Percentiles rank a stretch among this genome's conserved stretches.
Conservation (phyloP, 805 yeast species). For the Kodamaea nitidulidarum region DNA sequence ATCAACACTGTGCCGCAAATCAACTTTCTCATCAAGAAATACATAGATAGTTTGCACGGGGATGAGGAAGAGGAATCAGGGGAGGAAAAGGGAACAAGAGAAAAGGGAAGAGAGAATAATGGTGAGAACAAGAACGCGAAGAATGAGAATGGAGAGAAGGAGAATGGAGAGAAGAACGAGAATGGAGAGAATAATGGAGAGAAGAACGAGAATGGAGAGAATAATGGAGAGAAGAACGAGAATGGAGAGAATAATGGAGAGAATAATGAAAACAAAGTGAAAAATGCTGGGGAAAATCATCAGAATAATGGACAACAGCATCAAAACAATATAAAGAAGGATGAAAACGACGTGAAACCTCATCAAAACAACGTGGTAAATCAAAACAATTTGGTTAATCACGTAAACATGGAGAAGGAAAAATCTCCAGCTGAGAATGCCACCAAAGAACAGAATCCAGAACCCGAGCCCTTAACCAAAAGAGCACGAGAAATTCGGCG, state of each 20-base stretch:
- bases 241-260: neutral
- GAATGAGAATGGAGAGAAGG: slow-evolving; percentile 1
- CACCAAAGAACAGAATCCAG: too few species aligned
- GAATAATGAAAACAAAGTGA: neutral
- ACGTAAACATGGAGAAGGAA: too few species aligned
- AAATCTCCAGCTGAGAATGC: too few species aligned
- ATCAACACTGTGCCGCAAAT: slow-evolving; percentile 68
- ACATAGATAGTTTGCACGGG: slow-evolving; percentile 25
- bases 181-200: slow-evolving; percentile 1
- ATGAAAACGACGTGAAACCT: too few species aligned
- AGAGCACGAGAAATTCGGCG: slow-evolving; percentile 24
- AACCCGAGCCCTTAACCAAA: slow-evolving; percentile 4
- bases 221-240: neutral
- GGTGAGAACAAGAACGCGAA: slow-evolving; percentile 4
- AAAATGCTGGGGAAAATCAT: too few species aligned
- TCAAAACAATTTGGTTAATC: too few species aligned
- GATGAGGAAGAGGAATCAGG: neutral
- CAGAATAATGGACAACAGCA: too few species aligned
- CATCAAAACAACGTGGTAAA: too few species aligned
- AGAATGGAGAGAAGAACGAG: slow-evolving; percentile 4
- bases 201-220: neutral
- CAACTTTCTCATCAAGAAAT: slow-evolving; percentile 50
- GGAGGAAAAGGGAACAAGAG: neutral
- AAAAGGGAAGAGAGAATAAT: slow-evolving; percentile 4
- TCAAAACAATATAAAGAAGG: too few species aligned